Base-by-base conservation (phyloP, 805 yeast species). In the Pichia insulana region DNA sequence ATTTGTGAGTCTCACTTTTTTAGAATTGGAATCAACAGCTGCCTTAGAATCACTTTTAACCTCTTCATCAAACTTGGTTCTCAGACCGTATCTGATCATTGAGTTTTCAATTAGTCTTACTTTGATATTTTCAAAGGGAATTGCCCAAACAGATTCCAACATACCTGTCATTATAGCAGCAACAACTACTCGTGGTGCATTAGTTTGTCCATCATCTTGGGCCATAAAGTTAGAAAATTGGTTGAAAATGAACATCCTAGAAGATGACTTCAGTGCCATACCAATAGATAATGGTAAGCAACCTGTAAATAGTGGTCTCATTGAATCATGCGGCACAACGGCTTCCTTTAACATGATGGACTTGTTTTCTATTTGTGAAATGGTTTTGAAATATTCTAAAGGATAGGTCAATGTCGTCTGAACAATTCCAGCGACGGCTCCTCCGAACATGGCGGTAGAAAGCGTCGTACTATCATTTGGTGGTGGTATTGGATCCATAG, bases 91-190 rank as follows among this genome's bases (percentile, higher is more conserved):
- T 16, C 28, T 11, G 19, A 61, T 55, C 56, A 71, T 51, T 38
- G 79, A 68, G 55, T 82, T 79, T 53, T 86, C 94, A 47, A 87
- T 80, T 84, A 84, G 75, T 8, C 82, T 71, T 2, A 83, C 80
- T 56, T 87, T 87, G 50, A 87, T 69, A 54, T 81, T 84, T 56
- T 90, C 98, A 58, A 90, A 89, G 0, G 97, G 98, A 16, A 92
- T 83, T 18, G 90, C 76, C 71, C 83, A 74, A 28, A 88, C 49
- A 2, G 94, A 79, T 59, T 92, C 97, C 35, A 80, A 64, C 44
- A 83, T 69, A 2, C 95, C 97, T 5, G 95, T 83, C 67, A 86
- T 73, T 49, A 74, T 52, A 9, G 95, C 96, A 3, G 96, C 96
- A 45, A 83, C 78, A 7, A 86, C 83, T 33, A 86, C 72, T 52